Evolutionary conservation across 345 rosid genomes (phyloP).

Genomic region (Luvunga scandens): DNA sequence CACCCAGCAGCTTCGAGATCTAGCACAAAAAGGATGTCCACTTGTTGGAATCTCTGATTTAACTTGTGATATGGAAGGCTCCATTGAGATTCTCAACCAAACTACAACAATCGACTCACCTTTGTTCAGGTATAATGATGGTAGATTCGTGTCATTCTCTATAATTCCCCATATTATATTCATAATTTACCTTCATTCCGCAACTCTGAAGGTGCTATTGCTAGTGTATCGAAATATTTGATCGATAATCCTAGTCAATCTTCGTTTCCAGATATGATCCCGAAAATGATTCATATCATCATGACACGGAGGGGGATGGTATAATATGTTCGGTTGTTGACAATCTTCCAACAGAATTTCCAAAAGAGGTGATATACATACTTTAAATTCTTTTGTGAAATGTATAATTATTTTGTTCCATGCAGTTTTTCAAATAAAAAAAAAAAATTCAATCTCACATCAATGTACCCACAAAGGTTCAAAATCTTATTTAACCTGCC

Average conservation of each 20-base stretch:
- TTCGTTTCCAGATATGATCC: conserved; percentile 56
- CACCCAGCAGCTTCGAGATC: conserved; percentile 58
- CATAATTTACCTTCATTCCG: no score
- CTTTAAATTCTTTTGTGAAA: neutral
- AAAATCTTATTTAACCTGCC: neutral
- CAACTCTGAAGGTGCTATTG: neutral
- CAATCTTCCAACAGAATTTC: conserved; percentile 88
- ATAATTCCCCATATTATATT: neutral
- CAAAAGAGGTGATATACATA: conserved; percentile 64
- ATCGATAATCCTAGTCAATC: neutral
- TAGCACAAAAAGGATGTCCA: conserved; percentile 53
- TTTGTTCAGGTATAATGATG: conserved; percentile 56
- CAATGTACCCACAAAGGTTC: no score
- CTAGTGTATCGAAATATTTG: neutral
- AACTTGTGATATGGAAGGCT: conserved; percentile 83
- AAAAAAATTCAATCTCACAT: no score
- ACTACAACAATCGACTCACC: conserved; percentile 75
- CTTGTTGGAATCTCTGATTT: conserved; percentile 83
- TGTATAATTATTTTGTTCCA: neutral
- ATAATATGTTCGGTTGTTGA: conserved; percentile 75
- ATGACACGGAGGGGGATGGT: conserved; percentile 78
- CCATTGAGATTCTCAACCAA: conserved; percentile 74
- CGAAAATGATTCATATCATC: conserved; percentile 45
- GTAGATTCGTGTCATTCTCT: neutral
- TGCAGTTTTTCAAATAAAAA: neutral